These are phyloP conservation scores for Parmelia sp. DNA, from an alignment of 495 filamentous ascomycete genomes.

Conservation along the genomic window DNA sequence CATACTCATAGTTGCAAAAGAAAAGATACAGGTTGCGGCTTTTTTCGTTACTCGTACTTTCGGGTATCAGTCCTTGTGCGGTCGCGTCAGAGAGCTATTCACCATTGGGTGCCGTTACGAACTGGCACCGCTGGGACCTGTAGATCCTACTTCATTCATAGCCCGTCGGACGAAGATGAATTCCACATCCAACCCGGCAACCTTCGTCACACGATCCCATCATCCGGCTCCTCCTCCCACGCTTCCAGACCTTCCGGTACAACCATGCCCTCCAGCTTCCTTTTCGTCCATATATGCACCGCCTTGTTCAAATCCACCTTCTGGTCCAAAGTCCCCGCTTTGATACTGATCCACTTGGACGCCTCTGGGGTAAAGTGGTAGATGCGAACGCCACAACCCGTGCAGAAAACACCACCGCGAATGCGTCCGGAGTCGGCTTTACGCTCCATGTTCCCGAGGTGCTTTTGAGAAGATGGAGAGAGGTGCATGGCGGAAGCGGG, in stretches of 20 bases:
- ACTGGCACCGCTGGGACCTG: too few relatives aligned
- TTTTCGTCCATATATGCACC: background rate
- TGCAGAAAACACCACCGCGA: background rate
- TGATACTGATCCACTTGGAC: background rate
- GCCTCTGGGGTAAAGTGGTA: background rate
- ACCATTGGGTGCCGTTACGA: too few relatives aligned
- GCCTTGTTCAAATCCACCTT: background rate
- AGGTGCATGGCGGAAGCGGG: background rate
- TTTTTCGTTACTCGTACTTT: background rate
- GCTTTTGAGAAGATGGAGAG: background rate
- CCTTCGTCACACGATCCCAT: background rate
- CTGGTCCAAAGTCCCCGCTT: background rate
- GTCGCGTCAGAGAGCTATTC: background rate
- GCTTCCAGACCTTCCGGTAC: background rate
- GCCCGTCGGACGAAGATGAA: background rate
- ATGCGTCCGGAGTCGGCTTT: background rate
- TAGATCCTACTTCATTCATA: too few relatives aligned
- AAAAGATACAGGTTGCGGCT: background rate
- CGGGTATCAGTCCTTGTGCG: background rate
- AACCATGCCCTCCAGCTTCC: background rate
- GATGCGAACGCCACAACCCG: background rate
- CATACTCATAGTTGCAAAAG: background rate
- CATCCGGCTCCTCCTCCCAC: constrained; percentile 1
- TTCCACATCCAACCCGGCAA: background rate
- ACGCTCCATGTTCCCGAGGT: background rate